Percentiles rank a stretch among this genome's conserved stretches.
Evolutionary conservation across 2,329 filamentous ascomycete species (phyloP).

Genomic region (Alternaria ventricosa): DNA sequence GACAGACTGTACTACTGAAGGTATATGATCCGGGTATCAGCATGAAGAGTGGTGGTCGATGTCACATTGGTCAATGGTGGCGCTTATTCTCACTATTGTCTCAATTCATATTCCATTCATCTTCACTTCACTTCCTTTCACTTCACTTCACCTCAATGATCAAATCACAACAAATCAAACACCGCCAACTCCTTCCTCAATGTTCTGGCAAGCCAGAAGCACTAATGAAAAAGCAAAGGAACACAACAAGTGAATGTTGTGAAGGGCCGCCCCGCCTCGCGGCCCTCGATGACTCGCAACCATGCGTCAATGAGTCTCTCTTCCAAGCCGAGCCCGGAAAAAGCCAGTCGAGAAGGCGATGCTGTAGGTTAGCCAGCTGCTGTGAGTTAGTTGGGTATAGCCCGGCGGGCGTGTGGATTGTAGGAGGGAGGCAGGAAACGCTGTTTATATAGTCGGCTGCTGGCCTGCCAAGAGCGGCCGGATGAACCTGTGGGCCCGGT

Average conservation of each 20-base stretch:
- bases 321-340: neutral
- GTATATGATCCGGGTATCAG: neutral
- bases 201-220: constrained; percentile 3
- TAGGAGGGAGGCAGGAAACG: neutral
- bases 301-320: constrained; percentile 1
- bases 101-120: neutral
- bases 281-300: constrained; percentile 8
- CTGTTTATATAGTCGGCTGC: neutral
- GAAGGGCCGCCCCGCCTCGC: constrained; percentile 2
- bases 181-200: constrained; percentile 6
- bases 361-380: neutral
- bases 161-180: neutral
- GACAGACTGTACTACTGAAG: neutral
- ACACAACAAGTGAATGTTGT: neutral
- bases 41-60: neutral
- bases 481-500: neutral
- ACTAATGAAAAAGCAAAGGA: constrained; percentile 9
- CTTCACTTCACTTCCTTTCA: neutral
- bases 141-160: neutral
- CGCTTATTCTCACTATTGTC: neutral
- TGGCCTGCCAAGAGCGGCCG: neutral
- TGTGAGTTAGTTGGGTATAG: neutral
- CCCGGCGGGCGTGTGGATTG: neutral
- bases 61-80: neutral
- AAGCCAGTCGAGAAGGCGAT: neutral